Evolutionary conservation across 202 grass and related monocot species (phyloP).

Genomic region (Setaria italica): DNA sequence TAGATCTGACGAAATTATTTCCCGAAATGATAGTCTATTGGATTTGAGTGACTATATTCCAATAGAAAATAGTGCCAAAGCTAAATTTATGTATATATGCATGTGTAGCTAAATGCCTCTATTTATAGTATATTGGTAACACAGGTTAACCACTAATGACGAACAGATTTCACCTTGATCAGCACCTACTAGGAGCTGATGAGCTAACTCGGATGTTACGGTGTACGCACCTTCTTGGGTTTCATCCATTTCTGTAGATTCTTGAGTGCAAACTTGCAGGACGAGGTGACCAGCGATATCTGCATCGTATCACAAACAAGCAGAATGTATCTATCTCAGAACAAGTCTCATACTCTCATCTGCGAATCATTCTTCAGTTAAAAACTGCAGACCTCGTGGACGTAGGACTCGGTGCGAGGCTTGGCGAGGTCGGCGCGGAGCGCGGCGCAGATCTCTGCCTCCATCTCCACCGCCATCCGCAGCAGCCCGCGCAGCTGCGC

Average conservation of each 20-base stretch:
- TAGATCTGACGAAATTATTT: no score
- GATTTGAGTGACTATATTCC: no score
- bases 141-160: no score
- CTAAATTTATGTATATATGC: no score
- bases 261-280: slow-evolving; percentile 73
- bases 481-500: slow-evolving; percentile 64
- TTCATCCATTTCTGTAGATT: slow-evolving; percentile 87
- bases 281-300: slow-evolving; percentile 58
- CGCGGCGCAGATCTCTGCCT: slow-evolving; percentile 63
- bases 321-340: no score
- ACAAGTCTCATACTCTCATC: background rate
- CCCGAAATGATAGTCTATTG: background rate
- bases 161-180: no score
- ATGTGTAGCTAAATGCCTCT: no score
- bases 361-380: background rate
- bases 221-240: slow-evolving; percentile 60
- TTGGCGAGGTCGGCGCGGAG: slow-evolving; percentile 73
- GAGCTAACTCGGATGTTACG: no score
- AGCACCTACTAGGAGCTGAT: no score
- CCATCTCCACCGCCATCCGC: slow-evolving; percentile 67
- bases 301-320: slow-evolving; percentile 28
- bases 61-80: no score
- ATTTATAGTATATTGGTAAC: no score
- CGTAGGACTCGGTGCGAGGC: slow-evolving; percentile 60
- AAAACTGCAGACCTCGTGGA: slow-evolving; percentile 51